Evolutionary conservation across 495 filamentous ascomycete genomes (phyloP).

Genomic region (Poronia punctata): DNA sequence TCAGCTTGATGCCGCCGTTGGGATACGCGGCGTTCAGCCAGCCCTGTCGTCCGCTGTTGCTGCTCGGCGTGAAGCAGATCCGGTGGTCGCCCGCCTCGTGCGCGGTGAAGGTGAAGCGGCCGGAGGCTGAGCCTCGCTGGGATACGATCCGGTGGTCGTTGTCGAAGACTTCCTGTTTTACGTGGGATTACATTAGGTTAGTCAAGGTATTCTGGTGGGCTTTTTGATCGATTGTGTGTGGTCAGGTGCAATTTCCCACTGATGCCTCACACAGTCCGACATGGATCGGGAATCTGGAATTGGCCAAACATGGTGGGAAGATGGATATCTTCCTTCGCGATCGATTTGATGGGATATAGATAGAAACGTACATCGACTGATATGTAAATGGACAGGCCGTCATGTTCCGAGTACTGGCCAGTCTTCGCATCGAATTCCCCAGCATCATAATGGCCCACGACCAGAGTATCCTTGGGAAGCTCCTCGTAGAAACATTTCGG

Average conservation of each 20-base stretch:
- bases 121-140: slow-evolving; percentile 66
- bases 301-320: no score
- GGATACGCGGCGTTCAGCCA: slow-evolving; percentile 62
- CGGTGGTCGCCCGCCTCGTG: slow-evolving; percentile 90
- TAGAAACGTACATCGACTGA: slow-evolving; percentile 63
- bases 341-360: slow-evolving; percentile 1
- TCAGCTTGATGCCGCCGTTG: slow-evolving; percentile 70
- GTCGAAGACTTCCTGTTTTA: slow-evolving; percentile 85
- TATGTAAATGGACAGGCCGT: slow-evolving; percentile 73
- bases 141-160: slow-evolving; percentile 93
- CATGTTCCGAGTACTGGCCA: slow-evolving; percentile 59
- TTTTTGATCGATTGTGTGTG: slow-evolving; percentile 2
- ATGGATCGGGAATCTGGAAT: not conserved
- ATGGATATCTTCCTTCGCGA: not conserved
- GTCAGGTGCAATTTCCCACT: slow-evolving; percentile 2
- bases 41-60: slow-evolving; percentile 48
- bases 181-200: not conserved
- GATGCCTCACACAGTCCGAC: not conserved
- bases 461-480: slow-evolving; percentile 90
- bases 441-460: slow-evolving; percentile 84
- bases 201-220: not conserved
- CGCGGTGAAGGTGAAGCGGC: slow-evolving; percentile 93
- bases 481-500: slow-evolving; percentile 97
- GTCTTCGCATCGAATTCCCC: slow-evolving; percentile 66
- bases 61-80: slow-evolving; percentile 84